Conservation (phyloP, 495 filamentous ascomycete genomes). For the Tetracladium marchalianum region DNA sequence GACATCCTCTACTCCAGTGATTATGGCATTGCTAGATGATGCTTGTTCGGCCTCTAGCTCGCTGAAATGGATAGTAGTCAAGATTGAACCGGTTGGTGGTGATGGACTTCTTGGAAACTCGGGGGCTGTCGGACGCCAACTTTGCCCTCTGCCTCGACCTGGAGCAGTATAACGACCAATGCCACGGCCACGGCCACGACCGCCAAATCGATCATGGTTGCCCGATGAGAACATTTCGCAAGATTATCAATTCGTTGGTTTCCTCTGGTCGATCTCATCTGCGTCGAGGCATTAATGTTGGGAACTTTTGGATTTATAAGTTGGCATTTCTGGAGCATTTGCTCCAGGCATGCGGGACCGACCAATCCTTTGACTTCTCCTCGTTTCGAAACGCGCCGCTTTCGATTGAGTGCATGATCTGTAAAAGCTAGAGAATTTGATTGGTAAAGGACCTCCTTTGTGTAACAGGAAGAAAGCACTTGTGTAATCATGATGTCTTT, state of each 20-base stretch:
- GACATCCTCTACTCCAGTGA: slow-evolving; percentile 25
- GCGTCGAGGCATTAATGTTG: too few species aligned
- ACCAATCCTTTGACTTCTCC: background rate
- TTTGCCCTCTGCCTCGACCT: background rate
- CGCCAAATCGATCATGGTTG: slow-evolving; percentile 1
- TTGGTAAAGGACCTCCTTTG: background rate
- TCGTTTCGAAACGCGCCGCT: background rate
- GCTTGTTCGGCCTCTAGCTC: slow-evolving; percentile 1
- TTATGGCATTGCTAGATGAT: slow-evolving; percentile 6
- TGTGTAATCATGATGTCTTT: background rate
- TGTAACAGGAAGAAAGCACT: background rate
- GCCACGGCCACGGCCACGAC: background rate
- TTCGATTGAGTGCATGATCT: background rate
- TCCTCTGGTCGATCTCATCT: too few species aligned
- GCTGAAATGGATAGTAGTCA: background rate
- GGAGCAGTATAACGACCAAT: background rate
- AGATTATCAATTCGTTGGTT: too few species aligned
- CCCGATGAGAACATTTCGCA: background rate
- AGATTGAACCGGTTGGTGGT: background rate
- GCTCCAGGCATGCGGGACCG: background rate
- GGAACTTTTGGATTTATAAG: too few species aligned
- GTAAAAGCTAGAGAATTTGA: background rate
- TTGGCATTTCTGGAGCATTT: background rate
- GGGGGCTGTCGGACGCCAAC: too few species aligned
- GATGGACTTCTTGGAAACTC: slow-evolving; percentile 1